Conservation (phyloP, 2,329 filamentous ascomycete species). For the Chrysosporium keratinophilum region DNA sequence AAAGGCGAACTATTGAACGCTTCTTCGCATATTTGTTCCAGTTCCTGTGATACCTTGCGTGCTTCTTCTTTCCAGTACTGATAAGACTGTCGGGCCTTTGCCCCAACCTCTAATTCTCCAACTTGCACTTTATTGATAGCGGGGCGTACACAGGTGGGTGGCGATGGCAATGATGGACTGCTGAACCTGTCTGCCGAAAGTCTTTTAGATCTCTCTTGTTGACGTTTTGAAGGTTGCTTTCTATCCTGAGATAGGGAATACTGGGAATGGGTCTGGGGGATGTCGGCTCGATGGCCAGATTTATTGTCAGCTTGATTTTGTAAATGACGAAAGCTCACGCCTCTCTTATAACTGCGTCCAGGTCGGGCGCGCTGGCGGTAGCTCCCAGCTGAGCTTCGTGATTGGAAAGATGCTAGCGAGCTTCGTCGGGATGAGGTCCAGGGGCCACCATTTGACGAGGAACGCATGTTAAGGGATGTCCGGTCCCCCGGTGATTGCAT, state of each 20-base stretch:
- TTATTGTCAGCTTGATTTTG: slow-evolving; percentile 32
- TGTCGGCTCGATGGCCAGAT: slow-evolving; percentile 21
- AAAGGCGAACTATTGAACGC: slow-evolving; percentile 67
- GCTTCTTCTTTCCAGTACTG: slow-evolving; percentile 63
- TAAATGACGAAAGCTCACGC: slow-evolving; percentile 53
- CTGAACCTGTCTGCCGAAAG: slow-evolving; percentile 23
- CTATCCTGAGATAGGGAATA: slow-evolving; percentile 20
- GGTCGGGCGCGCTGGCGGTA: slow-evolving; percentile 33
- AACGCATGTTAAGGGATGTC: slow-evolving; percentile 1
- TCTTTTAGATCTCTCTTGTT: slow-evolving; percentile 17
- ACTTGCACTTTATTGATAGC: slow-evolving; percentile 20
- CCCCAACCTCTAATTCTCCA: slow-evolving; percentile 27
- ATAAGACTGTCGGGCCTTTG: slow-evolving; percentile 35
- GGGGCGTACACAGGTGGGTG: slow-evolving; percentile 29
- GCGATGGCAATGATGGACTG: slow-evolving; percentile 33
- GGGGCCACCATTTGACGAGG: slow-evolving; percentile 10
- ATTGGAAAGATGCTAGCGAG: slow-evolving; percentile 33
- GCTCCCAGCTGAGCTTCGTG: slow-evolving; percentile 41
- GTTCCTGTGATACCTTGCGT: slow-evolving; percentile 69
- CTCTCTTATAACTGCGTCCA: slow-evolving; percentile 46
- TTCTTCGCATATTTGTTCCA: slow-evolving; percentile 83
- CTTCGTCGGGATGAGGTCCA: slow-evolving; percentile 24
- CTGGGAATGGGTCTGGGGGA: slow-evolving; percentile 20
- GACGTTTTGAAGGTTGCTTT: slow-evolving; percentile 10
- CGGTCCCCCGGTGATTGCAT: not conserved